Evolutionary conservation across 1,139 yeast genomes (phyloP).

Genomic region (Sugiyamaella paludigena): DNA sequence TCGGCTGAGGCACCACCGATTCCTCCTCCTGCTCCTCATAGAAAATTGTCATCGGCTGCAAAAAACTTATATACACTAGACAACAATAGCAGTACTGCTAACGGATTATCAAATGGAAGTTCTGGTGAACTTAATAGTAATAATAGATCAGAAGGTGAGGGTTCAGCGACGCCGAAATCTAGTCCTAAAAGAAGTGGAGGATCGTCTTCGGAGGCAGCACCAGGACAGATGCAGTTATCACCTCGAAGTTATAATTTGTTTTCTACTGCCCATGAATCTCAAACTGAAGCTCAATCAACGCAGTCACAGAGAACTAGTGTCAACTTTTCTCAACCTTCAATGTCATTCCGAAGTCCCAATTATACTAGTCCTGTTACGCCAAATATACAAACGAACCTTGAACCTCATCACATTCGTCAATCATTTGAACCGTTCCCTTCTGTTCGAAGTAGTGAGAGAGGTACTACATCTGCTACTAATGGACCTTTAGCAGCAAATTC

Average conservation of each 20-base stretch:
- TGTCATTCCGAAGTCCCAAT: not conserved
- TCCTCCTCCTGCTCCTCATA: constrained; percentile 7
- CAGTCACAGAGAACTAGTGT: constrained; percentile 5
- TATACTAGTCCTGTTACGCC: constrained; percentile 9
- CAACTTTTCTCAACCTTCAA: constrained; percentile 1
- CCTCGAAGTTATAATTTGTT: constrained; percentile 16
- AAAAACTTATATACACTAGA: not conserved
- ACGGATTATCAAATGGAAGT: too few relatives aligned
- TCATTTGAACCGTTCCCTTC: constrained; percentile 10
- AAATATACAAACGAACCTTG: constrained; percentile 7
- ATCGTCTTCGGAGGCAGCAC: constrained; percentile 3
- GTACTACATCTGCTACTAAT: not conserved
- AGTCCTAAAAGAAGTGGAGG: constrained; percentile 10
- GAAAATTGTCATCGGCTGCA: constrained; percentile 1
- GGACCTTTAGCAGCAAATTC: not conserved
- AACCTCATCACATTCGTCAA: not conserved
- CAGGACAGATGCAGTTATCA: constrained; percentile 10
- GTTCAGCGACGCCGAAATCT: constrained; percentile 11
- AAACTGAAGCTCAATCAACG: not conserved
- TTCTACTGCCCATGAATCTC: constrained; percentile 9
- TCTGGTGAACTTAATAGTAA: too few relatives aligned
- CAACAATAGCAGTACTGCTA: too few relatives aligned
- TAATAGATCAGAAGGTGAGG: constrained; percentile 1
- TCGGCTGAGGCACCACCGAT: not conserved
- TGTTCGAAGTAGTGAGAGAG: not conserved